Conservation (phyloP, 345 rosid species). For the Durio zibethinus region DNA sequence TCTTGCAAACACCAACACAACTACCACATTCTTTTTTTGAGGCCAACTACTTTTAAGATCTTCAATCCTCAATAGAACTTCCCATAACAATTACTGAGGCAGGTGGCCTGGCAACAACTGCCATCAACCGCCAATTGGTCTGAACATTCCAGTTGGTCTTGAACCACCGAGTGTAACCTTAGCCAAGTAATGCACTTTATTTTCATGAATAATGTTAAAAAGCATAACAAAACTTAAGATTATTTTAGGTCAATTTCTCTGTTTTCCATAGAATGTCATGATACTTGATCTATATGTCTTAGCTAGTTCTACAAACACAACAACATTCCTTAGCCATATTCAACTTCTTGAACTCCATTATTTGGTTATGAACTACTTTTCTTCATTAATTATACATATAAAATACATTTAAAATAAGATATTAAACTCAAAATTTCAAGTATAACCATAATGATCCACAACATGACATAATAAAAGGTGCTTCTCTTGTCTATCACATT, state of each 20-base stretch:
- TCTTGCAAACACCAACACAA: constrained; percentile 76
- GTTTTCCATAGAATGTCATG: neutral
- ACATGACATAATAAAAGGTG: too few relatives aligned
- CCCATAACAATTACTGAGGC: constrained; percentile 74
- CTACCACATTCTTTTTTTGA: constrained; percentile 59
- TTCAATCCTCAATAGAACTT: constrained; percentile 60
- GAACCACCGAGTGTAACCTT: constrained; percentile 57
- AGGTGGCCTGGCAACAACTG: constrained; percentile 58
- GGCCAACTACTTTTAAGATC: constrained; percentile 69
- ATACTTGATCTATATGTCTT: too few relatives aligned
- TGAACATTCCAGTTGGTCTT: constrained; percentile 30
- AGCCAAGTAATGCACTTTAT: constrained; percentile 52
- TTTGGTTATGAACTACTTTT: too few relatives aligned
- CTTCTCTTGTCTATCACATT: too few relatives aligned
- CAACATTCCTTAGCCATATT: too few relatives aligned
- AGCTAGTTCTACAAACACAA: too few relatives aligned
- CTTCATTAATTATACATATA: too few relatives aligned
- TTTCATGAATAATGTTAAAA: constrained; percentile 29
- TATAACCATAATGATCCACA: too few relatives aligned
- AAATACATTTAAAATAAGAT: too few relatives aligned
- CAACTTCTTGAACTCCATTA: too few relatives aligned
- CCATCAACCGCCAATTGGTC: constrained; percentile 9
- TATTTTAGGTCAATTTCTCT: neutral
- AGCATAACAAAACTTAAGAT: neutral
- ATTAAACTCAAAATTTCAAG: too few relatives aligned